Percentiles rank a stretch among this genome's conserved stretches.
Conservation (phyloP, 352 stramenopile species). For the Phytophthora meadii region DNA sequence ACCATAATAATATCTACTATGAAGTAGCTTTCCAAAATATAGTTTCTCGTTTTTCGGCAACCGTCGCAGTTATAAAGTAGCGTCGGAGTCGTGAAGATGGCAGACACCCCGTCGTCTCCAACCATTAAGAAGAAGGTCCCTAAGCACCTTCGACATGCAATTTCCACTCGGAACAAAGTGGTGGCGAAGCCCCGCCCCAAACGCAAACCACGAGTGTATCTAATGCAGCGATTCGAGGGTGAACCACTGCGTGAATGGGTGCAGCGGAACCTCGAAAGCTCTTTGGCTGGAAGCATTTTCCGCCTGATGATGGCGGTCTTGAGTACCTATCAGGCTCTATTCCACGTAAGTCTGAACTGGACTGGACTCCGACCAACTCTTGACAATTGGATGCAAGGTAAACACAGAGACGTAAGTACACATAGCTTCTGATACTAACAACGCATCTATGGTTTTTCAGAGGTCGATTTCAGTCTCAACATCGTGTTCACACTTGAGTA, state of each 20-base stretch:
- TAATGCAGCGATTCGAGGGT: conserved; percentile 43
- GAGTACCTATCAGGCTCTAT: conserved; percentile 70
- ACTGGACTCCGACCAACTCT: conserved; percentile 35
- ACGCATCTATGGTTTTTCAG: conserved; percentile 29
- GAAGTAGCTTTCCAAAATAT: too few species aligned
- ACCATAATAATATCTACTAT: too few species aligned
- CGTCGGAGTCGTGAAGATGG: conserved; percentile 10
- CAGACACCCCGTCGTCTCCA: background rate
- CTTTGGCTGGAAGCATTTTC: conserved; percentile 51
- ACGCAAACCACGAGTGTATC: conserved; percentile 42
- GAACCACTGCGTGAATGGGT: conserved; percentile 72
- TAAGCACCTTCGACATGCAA: conserved; percentile 47
- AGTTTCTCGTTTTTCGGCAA: background rate
- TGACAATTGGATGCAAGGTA: conserved; percentile 60
- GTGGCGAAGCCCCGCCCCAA: conserved; percentile 13
- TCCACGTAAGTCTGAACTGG: conserved; percentile 77
- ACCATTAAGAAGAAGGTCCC: conserved; percentile 37
- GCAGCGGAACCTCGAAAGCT: conserved; percentile 79
- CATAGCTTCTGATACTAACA: background rate
- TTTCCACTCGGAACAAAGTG: conserved; percentile 33
- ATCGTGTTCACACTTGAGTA: conserved; percentile 79
- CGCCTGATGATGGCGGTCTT: conserved; percentile 54
- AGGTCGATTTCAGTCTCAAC: conserved; percentile 65
- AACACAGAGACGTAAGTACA: background rate
- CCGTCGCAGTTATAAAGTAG: conserved; percentile 7